phyloP scores from a whole-genome alignment of 108 stramenopile species.

The Cyclotella atomus region DNA sequence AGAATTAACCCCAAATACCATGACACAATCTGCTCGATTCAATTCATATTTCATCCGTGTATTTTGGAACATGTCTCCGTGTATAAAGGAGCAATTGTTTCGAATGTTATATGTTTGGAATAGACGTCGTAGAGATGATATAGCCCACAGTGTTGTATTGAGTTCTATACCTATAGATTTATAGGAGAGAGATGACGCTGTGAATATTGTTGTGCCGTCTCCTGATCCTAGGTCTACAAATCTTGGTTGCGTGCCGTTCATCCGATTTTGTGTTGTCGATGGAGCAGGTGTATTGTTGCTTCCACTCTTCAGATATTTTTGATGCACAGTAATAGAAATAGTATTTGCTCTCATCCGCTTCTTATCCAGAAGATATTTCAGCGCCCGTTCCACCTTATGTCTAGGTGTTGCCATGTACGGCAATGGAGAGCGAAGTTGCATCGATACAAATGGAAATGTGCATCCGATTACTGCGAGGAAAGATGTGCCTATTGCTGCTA shows the following conservation, averaged over 20 bases:
- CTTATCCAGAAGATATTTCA: conserved; percentile 44
- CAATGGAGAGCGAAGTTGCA: conserved; percentile 52
- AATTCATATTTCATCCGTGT: background rate
- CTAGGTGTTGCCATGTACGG: conserved; percentile 86
- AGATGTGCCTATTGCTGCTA: conserved; percentile 33
- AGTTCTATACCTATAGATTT: conserved; percentile 71
- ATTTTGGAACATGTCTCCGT: conserved; percentile 55
- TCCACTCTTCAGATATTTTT: too few species aligned
- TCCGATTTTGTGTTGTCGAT: background rate
- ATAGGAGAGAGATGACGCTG: conserved; percentile 56
- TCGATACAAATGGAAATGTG: conserved; percentile 70
- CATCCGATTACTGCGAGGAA: conserved; percentile 59
- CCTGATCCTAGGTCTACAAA: conserved; percentile 77
- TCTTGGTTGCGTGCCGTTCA: conserved; percentile 2
- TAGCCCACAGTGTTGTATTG: conserved; percentile 72
- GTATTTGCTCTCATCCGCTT: conserved; percentile 9
- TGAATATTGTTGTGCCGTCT: conserved; percentile 75
- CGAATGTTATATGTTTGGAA: conserved; percentile 37
- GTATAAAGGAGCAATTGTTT: conserved; percentile 41
- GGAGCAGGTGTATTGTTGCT: too few species aligned
- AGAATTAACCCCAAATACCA: conserved; percentile 82
- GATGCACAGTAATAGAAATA: too few species aligned
- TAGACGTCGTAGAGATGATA: conserved; percentile 62
- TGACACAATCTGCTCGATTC: conserved; percentile 58
- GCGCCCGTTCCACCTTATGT: conserved; percentile 65